Conservation (phyloP, 768 basidiomycete species). For the Russula dissimulans region DNA sequence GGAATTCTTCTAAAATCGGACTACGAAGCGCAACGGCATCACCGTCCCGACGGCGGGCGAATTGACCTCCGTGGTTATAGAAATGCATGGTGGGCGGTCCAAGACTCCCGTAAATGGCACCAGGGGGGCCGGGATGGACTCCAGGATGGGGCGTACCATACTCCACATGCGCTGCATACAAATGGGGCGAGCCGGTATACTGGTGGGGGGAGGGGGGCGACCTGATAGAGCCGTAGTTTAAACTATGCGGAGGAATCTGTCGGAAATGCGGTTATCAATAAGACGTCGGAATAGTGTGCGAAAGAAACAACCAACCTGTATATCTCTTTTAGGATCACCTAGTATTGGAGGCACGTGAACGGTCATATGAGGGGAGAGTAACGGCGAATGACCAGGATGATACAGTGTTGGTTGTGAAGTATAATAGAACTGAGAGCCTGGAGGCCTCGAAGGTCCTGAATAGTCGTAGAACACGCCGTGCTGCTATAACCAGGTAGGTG, state of each 20-base stretch:
- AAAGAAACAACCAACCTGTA: slow-evolving; percentile 35
- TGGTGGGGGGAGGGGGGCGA: slow-evolving; percentile 38
- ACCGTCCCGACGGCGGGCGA: slow-evolving; percentile 38
- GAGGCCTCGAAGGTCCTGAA: slow-evolving; percentile 35
- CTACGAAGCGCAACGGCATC: slow-evolving; percentile 44
- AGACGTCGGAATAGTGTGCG: slow-evolving; percentile 22
- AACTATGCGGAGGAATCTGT: slow-evolving; percentile 31
- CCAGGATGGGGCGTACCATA: slow-evolving; percentile 40
- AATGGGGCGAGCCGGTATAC: slow-evolving; percentile 16
- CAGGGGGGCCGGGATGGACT: slow-evolving; percentile 23
- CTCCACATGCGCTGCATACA: slow-evolving; percentile 39
- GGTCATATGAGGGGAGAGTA: slow-evolving; percentile 41
- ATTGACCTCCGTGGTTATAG: slow-evolving; percentile 31
- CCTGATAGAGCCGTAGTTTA: slow-evolving; percentile 35
- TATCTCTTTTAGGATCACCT: slow-evolving; percentile 47
- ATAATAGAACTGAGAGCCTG: slow-evolving; percentile 52
- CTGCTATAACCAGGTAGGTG: slow-evolving; percentile 34
- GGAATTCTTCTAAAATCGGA: slow-evolving; percentile 75
- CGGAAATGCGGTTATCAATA: slow-evolving; percentile 40
- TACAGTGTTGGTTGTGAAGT: slow-evolving; percentile 52
- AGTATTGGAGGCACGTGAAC: slow-evolving; percentile 33
- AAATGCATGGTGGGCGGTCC: slow-evolving; percentile 17
- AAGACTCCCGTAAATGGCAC: slow-evolving; percentile 35
- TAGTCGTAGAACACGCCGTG: slow-evolving; percentile 54
- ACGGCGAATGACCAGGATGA: slow-evolving; percentile 44